Evolutionary conservation across 2,329 filamentous ascomycete genomes (phyloP).

Genomic region (Talaromyces sp.): DNA sequence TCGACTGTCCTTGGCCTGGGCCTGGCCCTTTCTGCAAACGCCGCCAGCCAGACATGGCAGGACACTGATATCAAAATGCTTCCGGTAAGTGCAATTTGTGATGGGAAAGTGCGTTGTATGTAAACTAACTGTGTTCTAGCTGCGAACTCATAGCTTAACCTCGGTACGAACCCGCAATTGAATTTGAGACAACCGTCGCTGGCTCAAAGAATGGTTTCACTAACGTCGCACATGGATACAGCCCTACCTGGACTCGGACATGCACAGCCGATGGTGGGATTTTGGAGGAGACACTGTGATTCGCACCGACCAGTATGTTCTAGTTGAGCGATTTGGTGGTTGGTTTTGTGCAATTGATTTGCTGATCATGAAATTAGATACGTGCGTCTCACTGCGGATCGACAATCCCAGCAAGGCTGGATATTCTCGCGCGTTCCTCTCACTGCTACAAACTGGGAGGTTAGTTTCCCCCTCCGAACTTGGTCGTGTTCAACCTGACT

Average conservation of each 20-base stretch:
- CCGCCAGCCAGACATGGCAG: slow-evolving; percentile 25
- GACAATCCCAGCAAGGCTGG: slow-evolving; percentile 86
- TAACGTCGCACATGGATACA: slow-evolving; percentile 34
- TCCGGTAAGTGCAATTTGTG: slow-evolving; percentile 47
- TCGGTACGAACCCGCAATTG: slow-evolving; percentile 56
- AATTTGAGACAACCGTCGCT: not conserved
- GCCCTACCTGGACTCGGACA: slow-evolving; percentile 96
- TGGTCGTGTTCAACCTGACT: not conserved
- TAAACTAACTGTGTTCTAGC: slow-evolving; percentile 42
- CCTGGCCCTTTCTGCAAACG: slow-evolving; percentile 17
- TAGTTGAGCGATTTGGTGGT: not conserved
- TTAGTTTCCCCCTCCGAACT: slow-evolving; percentile 19
- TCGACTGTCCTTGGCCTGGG: slow-evolving; percentile 26
- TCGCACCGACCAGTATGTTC: slow-evolving; percentile 55
- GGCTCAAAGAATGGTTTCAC: not conserved
- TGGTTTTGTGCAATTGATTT: slow-evolving; percentile 1
- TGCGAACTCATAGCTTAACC: slow-evolving; percentile 79
- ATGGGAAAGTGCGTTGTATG: not conserved
- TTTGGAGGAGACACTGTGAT: slow-evolving; percentile 95
- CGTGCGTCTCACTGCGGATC: slow-evolving; percentile 85
- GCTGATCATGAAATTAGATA: slow-evolving; percentile 54
- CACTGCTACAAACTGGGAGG: slow-evolving; percentile 97
- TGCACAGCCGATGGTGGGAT: slow-evolving; percentile 98
- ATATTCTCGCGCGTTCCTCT: slow-evolving; percentile 89
- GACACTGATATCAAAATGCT: slow-evolving; percentile 59